A percentile compares a stretch with the other conserved stretches of the same genome.
Evolutionary conservation across 495 filamentous ascomycete species (phyloP).

Genomic region (Gamarada debralockiae): DNA sequence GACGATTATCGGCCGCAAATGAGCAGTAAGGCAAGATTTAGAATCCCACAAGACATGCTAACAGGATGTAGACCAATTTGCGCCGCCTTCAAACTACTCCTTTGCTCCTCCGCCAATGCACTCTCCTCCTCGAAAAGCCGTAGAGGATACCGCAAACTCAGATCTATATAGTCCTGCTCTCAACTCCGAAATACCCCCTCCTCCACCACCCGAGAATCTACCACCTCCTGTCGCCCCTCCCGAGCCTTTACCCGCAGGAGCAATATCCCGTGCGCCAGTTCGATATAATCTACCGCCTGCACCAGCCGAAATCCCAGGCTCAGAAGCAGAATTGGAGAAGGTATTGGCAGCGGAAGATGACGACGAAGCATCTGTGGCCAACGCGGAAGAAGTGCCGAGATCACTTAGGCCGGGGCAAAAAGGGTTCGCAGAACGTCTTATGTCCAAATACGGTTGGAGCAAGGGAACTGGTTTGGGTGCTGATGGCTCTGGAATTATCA

Average conservation of each 20-base stretch:
- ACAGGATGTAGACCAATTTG: constrained; percentile 57
- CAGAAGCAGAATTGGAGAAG: constrained; percentile 53
- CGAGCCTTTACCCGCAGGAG: constrained; percentile 37
- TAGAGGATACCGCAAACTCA: constrained; percentile 39
- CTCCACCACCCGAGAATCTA: constrained; percentile 39
- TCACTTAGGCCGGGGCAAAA: constrained; percentile 74
- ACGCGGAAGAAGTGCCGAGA: constrained; percentile 45
- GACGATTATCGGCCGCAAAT: constrained; percentile 41
- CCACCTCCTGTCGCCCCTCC: constrained; percentile 30
- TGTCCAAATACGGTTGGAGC: constrained; percentile 91
- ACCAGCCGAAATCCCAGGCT: constrained; percentile 49
- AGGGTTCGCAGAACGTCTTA: constrained; percentile 79
- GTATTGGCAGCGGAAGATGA: constrained; percentile 43
- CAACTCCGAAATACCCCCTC: constrained; percentile 9
- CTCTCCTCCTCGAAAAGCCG: constrained; percentile 34
- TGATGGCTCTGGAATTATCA: constrained; percentile 71
- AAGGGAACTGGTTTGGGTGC: constrained; percentile 85
- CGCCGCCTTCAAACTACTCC: constrained; percentile 59
- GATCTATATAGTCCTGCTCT: constrained; percentile 23
- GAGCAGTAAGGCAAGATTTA: constrained; percentile 41
- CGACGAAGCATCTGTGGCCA: constrained; percentile 26
- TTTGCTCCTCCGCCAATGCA: constrained; percentile 69
- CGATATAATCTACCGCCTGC: constrained; percentile 69
- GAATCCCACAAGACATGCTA: constrained; percentile 18
- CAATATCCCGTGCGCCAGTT: constrained; percentile 83